A percentile compares a stretch with the other conserved stretches of the same genome.
phyloP scores from a whole-genome alignment of 352 stramenopile species.

The Blastocystis sp. region DNA sequence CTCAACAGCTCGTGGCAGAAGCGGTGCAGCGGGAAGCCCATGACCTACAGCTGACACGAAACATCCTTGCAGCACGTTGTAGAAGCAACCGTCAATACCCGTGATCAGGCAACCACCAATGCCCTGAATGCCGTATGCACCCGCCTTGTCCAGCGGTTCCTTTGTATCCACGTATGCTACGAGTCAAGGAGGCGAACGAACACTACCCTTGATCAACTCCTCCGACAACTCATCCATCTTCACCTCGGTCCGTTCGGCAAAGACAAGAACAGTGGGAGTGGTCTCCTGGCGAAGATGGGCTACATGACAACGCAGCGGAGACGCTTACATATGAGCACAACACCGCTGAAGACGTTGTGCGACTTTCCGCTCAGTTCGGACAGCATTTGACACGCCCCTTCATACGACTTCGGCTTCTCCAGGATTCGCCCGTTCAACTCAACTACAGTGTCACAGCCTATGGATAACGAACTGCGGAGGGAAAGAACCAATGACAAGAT shows the following conservation, averaged over 20 bases:
- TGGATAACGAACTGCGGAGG: neutral
- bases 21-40: constrained; percentile 65
- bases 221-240: constrained; percentile 53
- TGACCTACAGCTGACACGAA: constrained; percentile 77
- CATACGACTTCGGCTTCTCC: constrained; percentile 85
- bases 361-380: constrained; percentile 80
- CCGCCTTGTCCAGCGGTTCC: constrained; percentile 89
- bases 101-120: constrained; percentile 82
- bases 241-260: constrained; percentile 68
- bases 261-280: constrained; percentile 78
- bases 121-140: constrained; percentile 87
- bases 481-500: constrained; percentile 79
- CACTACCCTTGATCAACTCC: constrained; percentile 70
- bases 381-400: constrained; percentile 84
- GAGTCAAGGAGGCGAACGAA: neutral
- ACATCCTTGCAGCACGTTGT: constrained; percentile 89
- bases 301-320: constrained; percentile 76
- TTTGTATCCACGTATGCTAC: constrained; percentile 85
- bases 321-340: constrained; percentile 81
- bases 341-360: constrained; percentile 86
- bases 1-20: constrained; percentile 53
- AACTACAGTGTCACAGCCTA: constrained; percentile 86
- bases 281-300: constrained; percentile 82
- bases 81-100: constrained; percentile 84
- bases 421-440: constrained; percentile 84